Evolutionary conservation across 306 rosid genomes (phyloP), one percentile per base, ranked within the genome.

Genomic region (Cicer cuneatum): DNA sequence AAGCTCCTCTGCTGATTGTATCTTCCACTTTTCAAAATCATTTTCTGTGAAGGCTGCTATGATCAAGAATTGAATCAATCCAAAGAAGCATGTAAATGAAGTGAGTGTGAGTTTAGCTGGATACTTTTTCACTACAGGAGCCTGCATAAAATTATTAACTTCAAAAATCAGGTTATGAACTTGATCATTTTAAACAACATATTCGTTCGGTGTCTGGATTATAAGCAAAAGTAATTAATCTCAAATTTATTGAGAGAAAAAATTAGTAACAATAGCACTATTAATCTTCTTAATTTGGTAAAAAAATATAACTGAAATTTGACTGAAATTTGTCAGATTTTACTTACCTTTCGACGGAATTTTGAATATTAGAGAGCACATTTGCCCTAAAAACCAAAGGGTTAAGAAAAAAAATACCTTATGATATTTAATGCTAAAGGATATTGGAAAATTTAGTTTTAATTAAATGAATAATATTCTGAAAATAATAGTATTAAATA

Each of bases 11-110:
- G 69, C 24, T 7, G 89, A 85, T 64, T 76, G 72, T 73, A 90
- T 85, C 73, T 84, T 87, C 96, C 96, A 89, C 51, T 73, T 81
- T 42, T 87, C 88, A 39, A 76, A 54, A 63, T 84, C 90, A 29
- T 85, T 81, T 81, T 87, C 93, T 43, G 78, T 73, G 37, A 88
- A 75, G 11, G 87, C 90, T 67, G 90, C 91, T 46, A 87, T 90
- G 79, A 85, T 70, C 76, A 87, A 72, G 89, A 90, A 90, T 77
- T 90, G 90, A 47, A 90, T 76, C 89, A 90, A 83, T 77, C 96
- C 92, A 67, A 89, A 81, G 84, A 90, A 90, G 81, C 84, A 90
- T 53, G 90, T 85, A 51, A 83, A 84, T 10, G 92, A 85, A 3
- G 92, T 85, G 62, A 87, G 77, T 41, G 90, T 76, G 42, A 90